Base-by-base conservation (phyloP, 208 protist genomes). In the Crithidia acanthocephali region DNA sequence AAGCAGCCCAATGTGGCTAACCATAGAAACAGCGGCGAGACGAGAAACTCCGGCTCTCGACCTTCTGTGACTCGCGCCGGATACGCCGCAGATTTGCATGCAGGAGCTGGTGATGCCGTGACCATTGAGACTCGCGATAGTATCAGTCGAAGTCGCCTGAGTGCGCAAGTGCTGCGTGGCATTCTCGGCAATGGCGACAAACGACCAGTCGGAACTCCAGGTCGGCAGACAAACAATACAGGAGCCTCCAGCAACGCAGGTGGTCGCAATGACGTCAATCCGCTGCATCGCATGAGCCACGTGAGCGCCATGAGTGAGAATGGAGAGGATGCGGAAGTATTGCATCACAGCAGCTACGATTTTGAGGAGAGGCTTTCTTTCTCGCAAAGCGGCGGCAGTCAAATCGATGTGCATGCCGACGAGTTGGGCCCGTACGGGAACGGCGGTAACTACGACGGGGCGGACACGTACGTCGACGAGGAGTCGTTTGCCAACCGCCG, bases 101-200 rank as follows among this genome's bases (percentile, higher is more conserved):
- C 13, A 6, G 20, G 15, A 11, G 15, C 32, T n/a, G 44, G 45
- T 8, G 62, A 76, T 37, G 52, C 27, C 20, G 23, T 50, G 16
- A 74, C 60, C 40, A 67, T 40, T 15, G 60, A 74, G 15, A 74
- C 68, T 8, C 68, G 60, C 9, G 68, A 68, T 6, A 62, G 51
- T 35, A 22, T 53, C 30, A 65, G 61, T 51, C 62, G 56, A 18
- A 52, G 62, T 16, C 62, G 60, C 15, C 61, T 32, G 13, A 64
- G 61, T 23, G 45, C 62, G 7, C 61, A 44, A 30, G 47, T 68
- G 25, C 25, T 76, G 62, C 55, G 62, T 1, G 70, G 50, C 18
- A 52, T 76, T 59, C 33, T 76, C 7, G 53, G 62, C 0, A 27
- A 16, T 13, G 42, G 35, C 30, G 62, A 69, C 0, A 63, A 42